Conservation (phyloP, 2,329 filamentous ascomycete genomes). For the Aureobasidium uvarum region DNA sequence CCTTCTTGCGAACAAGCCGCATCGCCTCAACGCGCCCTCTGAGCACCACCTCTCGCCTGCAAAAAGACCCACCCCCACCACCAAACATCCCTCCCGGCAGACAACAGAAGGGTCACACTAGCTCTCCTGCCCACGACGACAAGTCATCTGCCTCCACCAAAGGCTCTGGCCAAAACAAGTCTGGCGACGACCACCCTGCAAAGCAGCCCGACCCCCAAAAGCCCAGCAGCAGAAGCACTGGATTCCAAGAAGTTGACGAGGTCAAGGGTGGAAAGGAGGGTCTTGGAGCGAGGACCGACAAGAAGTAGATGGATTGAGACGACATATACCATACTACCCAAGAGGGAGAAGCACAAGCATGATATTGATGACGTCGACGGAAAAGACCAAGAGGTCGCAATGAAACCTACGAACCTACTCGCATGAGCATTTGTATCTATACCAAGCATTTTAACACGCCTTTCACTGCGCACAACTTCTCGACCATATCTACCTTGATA, state of each 20-base stretch:
- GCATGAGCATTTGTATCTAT: neutral
- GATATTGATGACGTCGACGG: neutral
- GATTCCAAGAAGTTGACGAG: slow-evolving; percentile 34
- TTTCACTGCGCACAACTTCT: neutral
- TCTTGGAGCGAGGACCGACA: slow-evolving; percentile 28
- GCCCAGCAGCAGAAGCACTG: slow-evolving; percentile 37
- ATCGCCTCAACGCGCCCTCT: slow-evolving; percentile 7
- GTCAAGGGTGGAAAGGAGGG: slow-evolving; percentile 41
- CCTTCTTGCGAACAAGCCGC: neutral
- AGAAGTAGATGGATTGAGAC: neutral
- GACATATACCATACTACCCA: no score
- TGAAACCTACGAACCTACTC: neutral
- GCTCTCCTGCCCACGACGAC: neutral
- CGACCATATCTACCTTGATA: neutral
- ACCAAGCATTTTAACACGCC: neutral
- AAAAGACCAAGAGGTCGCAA: slow-evolving; percentile 1
- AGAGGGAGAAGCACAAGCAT: neutral
- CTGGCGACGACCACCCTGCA: slow-evolving; percentile 40
- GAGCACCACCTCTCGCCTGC: slow-evolving; percentile 1
- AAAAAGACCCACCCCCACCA: slow-evolving; percentile 13
- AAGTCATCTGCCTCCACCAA: slow-evolving; percentile 38
- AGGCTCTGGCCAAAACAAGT: slow-evolving; percentile 34
- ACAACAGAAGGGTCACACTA: neutral
- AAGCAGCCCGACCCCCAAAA: slow-evolving; percentile 42
- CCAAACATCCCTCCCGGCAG: slow-evolving; percentile 7